Base-by-base conservation (phyloP, 129 eudicot genomes). In the Flaveria trinervia region DNA sequence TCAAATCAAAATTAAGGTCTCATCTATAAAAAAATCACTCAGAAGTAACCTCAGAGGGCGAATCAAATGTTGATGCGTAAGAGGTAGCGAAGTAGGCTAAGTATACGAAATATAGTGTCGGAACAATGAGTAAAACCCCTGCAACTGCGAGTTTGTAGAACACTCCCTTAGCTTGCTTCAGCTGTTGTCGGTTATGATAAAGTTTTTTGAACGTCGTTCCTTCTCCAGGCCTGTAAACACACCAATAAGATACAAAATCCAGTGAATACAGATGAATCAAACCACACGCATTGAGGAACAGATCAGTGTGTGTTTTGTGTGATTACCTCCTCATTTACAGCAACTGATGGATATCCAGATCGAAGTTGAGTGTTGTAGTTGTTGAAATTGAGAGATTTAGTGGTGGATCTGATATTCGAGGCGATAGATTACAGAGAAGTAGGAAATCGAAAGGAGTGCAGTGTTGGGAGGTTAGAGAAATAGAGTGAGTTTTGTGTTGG, bases 91-190 rank as follows among this genome's bases (percentile, higher is more conserved):
- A 88, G 62, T 89, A 91, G n/a, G 75, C 54, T 57, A 88, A 86
- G 62, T 89, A 91, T 20, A 80, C 54, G 68, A 88, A 88, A 62
- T 89, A 91, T 54, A 91, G 54, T 28, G 92, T 78, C 43, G 90
- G 87, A 73, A 88, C 76, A 22, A 94, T 74, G 57, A 94, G 72
- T 15, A 94, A 81, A 52, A 89, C 65, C 60, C 83, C 85, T 33
- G 87, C 92, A 79, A 91, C 43, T 18, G 84, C 73, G 7, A 94
- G 79, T 78, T 61, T 91, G 22, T 82, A 87, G 15, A 81, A 75
- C 83, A 91, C 62, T 67, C 92, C 89, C 75, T 78, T 81, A n/a
- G 87, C 82, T 69, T 83, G 96, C 89, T 84, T 92, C 86, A 84
- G 75, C 79, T 84, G 93, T 52, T 92, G 88, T 55, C 95, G 89